Conservation (phyloP, 768 basidiomycete genomes). For the Pulveroboletus ravenelii region DNA sequence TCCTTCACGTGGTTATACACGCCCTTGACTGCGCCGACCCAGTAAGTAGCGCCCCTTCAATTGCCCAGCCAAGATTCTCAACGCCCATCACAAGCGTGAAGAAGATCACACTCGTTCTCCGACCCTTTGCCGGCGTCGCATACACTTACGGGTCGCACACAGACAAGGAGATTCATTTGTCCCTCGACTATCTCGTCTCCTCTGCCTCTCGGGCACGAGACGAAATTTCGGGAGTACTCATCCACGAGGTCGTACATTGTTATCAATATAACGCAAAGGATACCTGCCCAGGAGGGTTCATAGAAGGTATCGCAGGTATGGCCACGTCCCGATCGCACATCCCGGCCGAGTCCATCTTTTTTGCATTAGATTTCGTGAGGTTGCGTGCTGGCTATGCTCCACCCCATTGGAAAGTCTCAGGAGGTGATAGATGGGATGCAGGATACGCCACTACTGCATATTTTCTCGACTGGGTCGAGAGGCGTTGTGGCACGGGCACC, state of each 20-base stretch:
- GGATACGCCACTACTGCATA: conserved; percentile 73
- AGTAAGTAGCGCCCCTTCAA: conserved; percentile 32
- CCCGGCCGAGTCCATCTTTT: background rate
- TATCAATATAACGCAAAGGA: conserved; percentile 64
- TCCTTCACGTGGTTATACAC: conserved; percentile 42
- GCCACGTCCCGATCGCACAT: background rate
- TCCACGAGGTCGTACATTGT: conserved; percentile 77
- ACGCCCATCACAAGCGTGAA: conserved; percentile 38
- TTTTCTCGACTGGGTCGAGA: conserved; percentile 68
- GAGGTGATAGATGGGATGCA: conserved; percentile 59
- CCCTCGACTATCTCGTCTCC: conserved; percentile 56
- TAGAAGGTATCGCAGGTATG: conserved; percentile 77
- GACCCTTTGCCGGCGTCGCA: conserved; percentile 67
- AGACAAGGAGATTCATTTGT: conserved; percentile 73
- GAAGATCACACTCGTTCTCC: conserved; percentile 53
- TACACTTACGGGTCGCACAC: conserved; percentile 52
- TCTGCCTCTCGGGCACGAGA: conserved; percentile 40
- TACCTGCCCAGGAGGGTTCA: conserved; percentile 62
- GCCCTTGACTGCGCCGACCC: conserved; percentile 41
- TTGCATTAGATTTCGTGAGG: conserved; percentile 62
- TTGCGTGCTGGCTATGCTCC: conserved; percentile 53
- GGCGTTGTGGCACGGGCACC: conserved; percentile 46
- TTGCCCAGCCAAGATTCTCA: conserved; percentile 4
- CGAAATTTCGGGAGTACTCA: conserved; percentile 67
- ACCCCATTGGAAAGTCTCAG: conserved; percentile 61